phyloP scores from a whole-genome alignment of 2,329 filamentous ascomycete genomes.

The Verticillium zaregamsianum region DNA sequence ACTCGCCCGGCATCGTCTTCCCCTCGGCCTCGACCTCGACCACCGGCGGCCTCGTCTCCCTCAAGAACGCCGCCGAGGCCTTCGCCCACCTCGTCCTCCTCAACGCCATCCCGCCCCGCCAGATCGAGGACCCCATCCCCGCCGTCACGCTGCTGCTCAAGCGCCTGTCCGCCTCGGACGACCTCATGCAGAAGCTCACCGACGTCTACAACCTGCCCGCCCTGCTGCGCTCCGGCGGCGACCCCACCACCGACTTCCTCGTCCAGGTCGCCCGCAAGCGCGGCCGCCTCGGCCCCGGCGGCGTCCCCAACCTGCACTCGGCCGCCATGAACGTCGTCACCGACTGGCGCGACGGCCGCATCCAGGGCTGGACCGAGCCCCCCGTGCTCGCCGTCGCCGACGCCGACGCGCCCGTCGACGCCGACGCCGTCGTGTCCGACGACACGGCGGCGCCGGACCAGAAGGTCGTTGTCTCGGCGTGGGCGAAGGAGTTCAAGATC shows the following conservation, averaged over 20 bases:
- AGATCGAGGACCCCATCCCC: constrained; percentile 88
- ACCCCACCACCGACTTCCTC: constrained; percentile 84
- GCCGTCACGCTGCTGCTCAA: constrained; percentile 82
- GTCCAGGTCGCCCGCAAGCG: constrained; percentile 93
- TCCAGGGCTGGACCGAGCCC: constrained; percentile 85
- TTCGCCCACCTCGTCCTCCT: constrained; percentile 83
- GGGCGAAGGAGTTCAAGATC: constrained; percentile 92
- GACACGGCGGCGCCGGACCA: constrained; percentile 56
- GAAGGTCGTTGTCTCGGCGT: constrained; percentile 85
- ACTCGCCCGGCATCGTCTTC: constrained; percentile 94
- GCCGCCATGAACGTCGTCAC: constrained; percentile 91
- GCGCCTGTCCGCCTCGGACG: constrained; percentile 68
- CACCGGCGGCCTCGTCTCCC: constrained; percentile 37
- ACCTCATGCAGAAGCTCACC: constrained; percentile 74
- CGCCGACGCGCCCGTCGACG: constrained; percentile 18
- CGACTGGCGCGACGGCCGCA: constrained; percentile 94
- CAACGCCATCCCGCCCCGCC: constrained; percentile 88
- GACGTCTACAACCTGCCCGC: constrained; percentile 81
- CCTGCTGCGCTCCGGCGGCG: constrained; percentile 63
- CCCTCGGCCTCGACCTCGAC: constrained; percentile 54
- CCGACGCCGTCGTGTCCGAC: constrained; percentile 28
- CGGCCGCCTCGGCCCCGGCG: constrained; percentile 81
- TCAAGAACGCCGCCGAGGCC: constrained; percentile 63
- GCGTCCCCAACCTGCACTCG: constrained; percentile 80
- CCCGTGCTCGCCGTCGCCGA: constrained; percentile 60